Base-by-base conservation (phyloP, 441 rosid genomes). In the Erysimum cheiri region DNA sequence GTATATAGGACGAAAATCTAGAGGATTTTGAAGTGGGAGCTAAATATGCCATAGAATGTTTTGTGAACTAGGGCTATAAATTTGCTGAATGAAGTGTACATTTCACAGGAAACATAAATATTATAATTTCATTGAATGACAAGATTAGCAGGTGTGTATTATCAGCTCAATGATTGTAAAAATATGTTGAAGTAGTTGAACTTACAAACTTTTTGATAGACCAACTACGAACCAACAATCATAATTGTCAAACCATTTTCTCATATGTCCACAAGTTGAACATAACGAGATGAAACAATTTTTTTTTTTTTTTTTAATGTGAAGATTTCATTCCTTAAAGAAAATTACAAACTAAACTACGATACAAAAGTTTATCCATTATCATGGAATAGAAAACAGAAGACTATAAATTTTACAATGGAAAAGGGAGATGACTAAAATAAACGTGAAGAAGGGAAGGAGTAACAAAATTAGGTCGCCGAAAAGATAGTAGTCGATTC, bases 111-210 rank as follows among this genome's bases (percentile, higher is more conserved):
- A 59, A 39, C n/a, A 36, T 37, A 28, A 8, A 3, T 50, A 22
- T 9, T 55, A n/a, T 28, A 54, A n/a, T 54, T 37, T n/a, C 39
- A 43, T 5, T 55, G 46, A 31, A 69, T 46, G 70, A 70, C 71
- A 75, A 64, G 79, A 58, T 65, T 31, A 58, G 55, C 56, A 54
- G 73, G 69, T 62, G 55, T 41, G 39, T 36, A 19, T 43, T 50
- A 70, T 58, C 68, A 64, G 8, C 72, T 76, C 71, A 52, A 75
- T 56, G 41, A 63, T 56, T 70, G 58, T 48, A 44, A 35, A 24
- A 54, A 14, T 11, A 28, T 40, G 63, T 67, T 53, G 61, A 15
- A 52, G 52, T 59, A 64, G 73, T 76, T 76, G 69, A 49, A 19
- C 4, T 5, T 58, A 17, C 2, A 1, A 50, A 5, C 33, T 15